phyloP scores from a whole-genome alignment of 164 flowering plant species.

The Vitis rupestris region DNA sequence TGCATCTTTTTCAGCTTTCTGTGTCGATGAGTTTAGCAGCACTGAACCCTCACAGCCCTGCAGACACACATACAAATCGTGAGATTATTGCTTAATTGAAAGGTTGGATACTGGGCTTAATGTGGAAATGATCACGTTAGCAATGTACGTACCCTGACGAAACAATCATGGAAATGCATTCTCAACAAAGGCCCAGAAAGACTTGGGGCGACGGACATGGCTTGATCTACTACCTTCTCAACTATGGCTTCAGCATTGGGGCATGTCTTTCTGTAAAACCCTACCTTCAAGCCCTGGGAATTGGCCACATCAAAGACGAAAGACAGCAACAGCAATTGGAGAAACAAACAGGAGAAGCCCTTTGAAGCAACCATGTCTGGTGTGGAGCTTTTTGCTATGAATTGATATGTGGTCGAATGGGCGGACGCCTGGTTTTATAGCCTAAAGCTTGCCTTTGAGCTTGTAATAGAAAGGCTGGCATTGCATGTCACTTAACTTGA shows the following conservation, averaged over 20 bases:
- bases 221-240: conserved; percentile 1
- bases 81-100: not conserved
- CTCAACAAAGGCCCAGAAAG: conserved; percentile 27
- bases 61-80: not conserved
- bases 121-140: not conserved
- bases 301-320: not conserved
- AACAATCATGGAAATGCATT: conserved; percentile 32
- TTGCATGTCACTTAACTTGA: too few relatives aligned
- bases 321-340: not conserved
- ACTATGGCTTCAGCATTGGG: conserved; percentile 19
- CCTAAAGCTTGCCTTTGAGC: too few relatives aligned
- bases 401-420: too few relatives aligned
- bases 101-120: too few relatives aligned
- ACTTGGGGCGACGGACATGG: conserved; percentile 20
- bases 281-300: conserved; percentile 16
- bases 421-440: too few relatives aligned
- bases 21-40: conserved; percentile 20
- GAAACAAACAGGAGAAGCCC: conserved; percentile 4
- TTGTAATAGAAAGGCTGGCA: too few relatives aligned
- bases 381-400: too few relatives aligned
- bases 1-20: conserved; percentile 31
- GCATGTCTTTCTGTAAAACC: conserved; percentile 22
- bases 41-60: conserved; percentile 51
- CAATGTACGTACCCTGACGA: conserved; percentile 18
- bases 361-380: conserved; percentile 16